Evolutionary conservation across 2,329 filamentous ascomycete species (phyloP), one percentile per base, ranked within the genome.

Genomic region (Mycosphaerelloides madeirae): DNA sequence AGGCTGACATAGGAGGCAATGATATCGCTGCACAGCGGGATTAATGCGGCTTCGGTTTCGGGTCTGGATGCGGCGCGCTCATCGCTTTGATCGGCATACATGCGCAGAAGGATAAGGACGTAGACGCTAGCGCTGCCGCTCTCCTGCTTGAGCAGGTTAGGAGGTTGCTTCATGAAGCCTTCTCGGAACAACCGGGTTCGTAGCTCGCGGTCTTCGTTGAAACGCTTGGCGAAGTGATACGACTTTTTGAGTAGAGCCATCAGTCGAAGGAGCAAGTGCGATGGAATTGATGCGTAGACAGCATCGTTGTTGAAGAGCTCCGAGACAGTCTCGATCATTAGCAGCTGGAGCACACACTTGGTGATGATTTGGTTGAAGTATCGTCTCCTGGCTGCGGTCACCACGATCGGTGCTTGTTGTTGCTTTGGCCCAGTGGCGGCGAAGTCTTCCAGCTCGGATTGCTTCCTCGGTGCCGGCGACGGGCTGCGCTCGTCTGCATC

Each of bases 291-390:
- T 5, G 83, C 77, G 64, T 98, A 98, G 13, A 98, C 94, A 1
- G 86, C 81, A 63, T 97, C 90, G 66, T 97, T 98, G 57, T 89
- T 94, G 72, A 98, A 98, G 38, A 99, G 81, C 67, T 99, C 94
- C 61, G 95, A 94, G 32, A 99, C 94, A 0, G 94, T 99, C 67
- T 98, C 94, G 58, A 98, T 98, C 89, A 98, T 98, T 53, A 99
- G 81, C 2, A 98, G 79, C 67, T 98, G 94, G 7, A 99, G 75
- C 3, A 98, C 94, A 64, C 93, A 99, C 55, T 94, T 91, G 12
- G 91, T 96, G 67, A 99, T 99, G 66, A 99, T 99, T 56, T 91
- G 87, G 70, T 98, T 98, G 77, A 98, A 98, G 73, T 96, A 96
- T 41, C 90, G 85, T 29, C 93, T 81, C 19, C 93, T 85, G 0